Evolutionary conservation across 306 rosid genomes (phyloP), one percentile per base, ranked within the genome.

Genomic region (Castanea mollissima): DNA sequence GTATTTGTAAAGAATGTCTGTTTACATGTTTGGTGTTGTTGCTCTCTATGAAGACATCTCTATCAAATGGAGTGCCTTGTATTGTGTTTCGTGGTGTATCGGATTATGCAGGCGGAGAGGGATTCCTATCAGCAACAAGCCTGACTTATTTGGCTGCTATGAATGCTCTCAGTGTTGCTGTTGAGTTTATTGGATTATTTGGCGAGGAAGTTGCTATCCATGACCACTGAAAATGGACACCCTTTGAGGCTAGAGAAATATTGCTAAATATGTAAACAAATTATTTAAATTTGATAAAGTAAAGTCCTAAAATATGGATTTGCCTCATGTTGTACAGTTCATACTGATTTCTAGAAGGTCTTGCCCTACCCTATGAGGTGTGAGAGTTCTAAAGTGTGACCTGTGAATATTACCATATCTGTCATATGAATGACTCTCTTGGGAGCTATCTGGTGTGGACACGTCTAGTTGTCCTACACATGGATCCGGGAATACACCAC

Each of bases 1-100:
- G 4, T 62, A 2, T 23, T 62, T 10, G 55, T 27, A 38, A 34
- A 69, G 8, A 11, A 11, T 34, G 31, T 69, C n/a, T 4, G 3
- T 67, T 67, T 67, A 19, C 44, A 65, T 34, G 73, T 32, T 68
- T 68, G 27, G n/a, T 13, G 15, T 15, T 14, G 27, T 15, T 76
- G 49, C 12, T 76, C 46, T 59, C 9, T 58, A 0, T 64, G 80
- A 65, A 65, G 74, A 76, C 74, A 52, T 64, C 62, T 54, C 74
- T 64, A 25, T 64, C 80, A 15, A 76, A 76, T 51, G 74, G 64
- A 52, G 80, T 76, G 65, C 74, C 80, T 64, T 51, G 52, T 46
- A 76, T 76, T 67, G 80, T 65, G 41, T 76, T 76, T 76, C 67
- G 67, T 19, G 80, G 80, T 0, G 65, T 76, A 19, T 77, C 68